A percentile compares a stretch with the other conserved stretches of the same genome.
Evolutionary conservation across 73 alveolate species (phyloP).

Genomic region (Symbiodinium natans): DNA sequence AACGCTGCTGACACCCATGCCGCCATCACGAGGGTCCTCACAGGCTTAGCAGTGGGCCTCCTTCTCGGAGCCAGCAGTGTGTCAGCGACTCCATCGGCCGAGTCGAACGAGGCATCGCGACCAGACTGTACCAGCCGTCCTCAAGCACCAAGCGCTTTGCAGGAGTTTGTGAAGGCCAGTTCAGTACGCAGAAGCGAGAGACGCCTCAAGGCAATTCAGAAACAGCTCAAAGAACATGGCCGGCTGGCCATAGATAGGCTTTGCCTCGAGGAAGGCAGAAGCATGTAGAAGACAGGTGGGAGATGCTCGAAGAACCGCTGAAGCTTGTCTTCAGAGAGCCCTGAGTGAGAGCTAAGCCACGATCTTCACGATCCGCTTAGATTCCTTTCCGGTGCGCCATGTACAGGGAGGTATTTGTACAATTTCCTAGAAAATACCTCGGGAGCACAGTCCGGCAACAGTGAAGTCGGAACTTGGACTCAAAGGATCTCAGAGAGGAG

Average conservation of each 20-base stretch:
- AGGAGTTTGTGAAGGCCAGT: not conserved
- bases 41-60: not conserved
- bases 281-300: not conserved
- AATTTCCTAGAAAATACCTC: too few species aligned
- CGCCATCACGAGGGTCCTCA: not conserved
- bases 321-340: not conserved
- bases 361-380: not conserved
- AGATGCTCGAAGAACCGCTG: too few species aligned
- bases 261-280: not conserved
- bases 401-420: not conserved
- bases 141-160: not conserved
- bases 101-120: not conserved
- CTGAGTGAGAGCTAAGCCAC: not conserved
- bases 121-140: not conserved
- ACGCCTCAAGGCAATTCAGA: not conserved
- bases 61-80: not conserved
- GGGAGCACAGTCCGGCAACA: not conserved
- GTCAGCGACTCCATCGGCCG: not conserved
- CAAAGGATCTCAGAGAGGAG: too few species aligned
- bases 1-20: not conserved
- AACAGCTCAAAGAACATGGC: not conserved
- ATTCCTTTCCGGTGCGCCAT: not conserved
- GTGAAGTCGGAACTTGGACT: not conserved
- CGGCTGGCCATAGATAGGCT: not conserved
- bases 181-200: not conserved